Conservation (phyloP, 148 eudicot species). For the Vaccinium corymbosum region DNA sequence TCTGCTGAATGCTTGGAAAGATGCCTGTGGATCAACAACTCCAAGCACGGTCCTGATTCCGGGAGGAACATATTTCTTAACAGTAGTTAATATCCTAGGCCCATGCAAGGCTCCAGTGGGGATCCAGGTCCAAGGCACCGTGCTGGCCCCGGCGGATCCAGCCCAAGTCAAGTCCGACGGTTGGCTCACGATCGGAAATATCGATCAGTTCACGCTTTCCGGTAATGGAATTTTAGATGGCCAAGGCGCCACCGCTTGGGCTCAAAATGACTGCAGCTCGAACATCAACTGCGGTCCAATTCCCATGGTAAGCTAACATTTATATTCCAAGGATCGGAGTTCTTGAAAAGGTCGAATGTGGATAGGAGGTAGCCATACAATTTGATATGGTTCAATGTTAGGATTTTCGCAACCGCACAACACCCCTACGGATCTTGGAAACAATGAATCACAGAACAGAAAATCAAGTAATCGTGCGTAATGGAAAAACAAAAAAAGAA, state of each 20-base stretch:
- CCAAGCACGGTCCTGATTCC: conserved; percentile 48
- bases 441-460: too few relatives aligned
- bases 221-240: conserved; percentile 53
- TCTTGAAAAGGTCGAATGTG: background rate
- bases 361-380: background rate
- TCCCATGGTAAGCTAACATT: conserved; percentile 43
- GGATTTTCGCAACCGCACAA: too few relatives aligned
- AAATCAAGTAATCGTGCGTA: too few relatives aligned
- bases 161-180: conserved; percentile 20
- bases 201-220: background rate
- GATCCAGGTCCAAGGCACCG: conserved; percentile 43
- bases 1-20: conserved; percentile 46
- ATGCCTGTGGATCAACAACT: conserved; percentile 40
- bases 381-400: background rate
- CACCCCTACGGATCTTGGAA: too few relatives aligned
- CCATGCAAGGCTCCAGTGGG: conserved; percentile 51
- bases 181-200: conserved; percentile 33
- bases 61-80: conserved; percentile 33
- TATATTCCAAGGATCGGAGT: background rate
- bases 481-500: too few relatives aligned
- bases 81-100: conserved; percentile 36
- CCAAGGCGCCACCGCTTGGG: conserved; percentile 52
- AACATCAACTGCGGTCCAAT: conserved; percentile 27
- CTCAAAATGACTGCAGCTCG: conserved; percentile 25
- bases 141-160: conserved; percentile 43